phyloP scores from a whole-genome alignment of 2,329 filamentous ascomycete genomes.

The Talaromyces pinophilus region DNA sequence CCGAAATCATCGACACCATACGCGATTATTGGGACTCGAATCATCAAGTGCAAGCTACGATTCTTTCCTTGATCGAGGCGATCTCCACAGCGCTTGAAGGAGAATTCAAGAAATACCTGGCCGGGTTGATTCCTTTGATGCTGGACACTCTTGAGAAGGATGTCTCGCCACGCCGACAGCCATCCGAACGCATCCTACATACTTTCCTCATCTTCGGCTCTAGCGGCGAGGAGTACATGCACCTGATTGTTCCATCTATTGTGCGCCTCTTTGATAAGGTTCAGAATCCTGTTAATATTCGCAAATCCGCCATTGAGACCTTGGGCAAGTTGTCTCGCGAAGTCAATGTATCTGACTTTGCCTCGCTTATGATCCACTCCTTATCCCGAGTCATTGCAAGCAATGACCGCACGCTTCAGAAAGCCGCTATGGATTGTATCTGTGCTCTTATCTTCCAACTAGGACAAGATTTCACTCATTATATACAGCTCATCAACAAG shows the following conservation, averaged over 20 bases:
- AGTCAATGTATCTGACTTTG: slow-evolving; percentile 96
- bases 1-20: slow-evolving; percentile 80
- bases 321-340: slow-evolving; percentile 91
- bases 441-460: slow-evolving; percentile 95
- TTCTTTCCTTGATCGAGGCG: slow-evolving; percentile 86
- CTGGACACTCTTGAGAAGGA: slow-evolving; percentile 91
- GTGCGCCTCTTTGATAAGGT: slow-evolving; percentile 91
- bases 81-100: slow-evolving; percentile 92
- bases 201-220: slow-evolving; percentile 95
- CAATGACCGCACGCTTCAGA: slow-evolving; percentile 70
- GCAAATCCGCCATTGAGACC: slow-evolving; percentile 89
- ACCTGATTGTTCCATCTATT: slow-evolving; percentile 93
- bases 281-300: slow-evolving; percentile 74
- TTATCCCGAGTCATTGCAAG: slow-evolving; percentile 77
- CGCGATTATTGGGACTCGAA: slow-evolving; percentile 88
- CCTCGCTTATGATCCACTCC: slow-evolving; percentile 93
- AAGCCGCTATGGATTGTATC: slow-evolving; percentile 86
- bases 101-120: slow-evolving; percentile 96
- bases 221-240: slow-evolving; percentile 98
- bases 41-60: slow-evolving; percentile 81
- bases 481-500: slow-evolving; percentile 91
- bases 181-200: slow-evolving; percentile 88
- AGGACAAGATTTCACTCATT: slow-evolving; percentile 92
- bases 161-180: slow-evolving; percentile 68
- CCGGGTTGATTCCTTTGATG: slow-evolving; percentile 87